These are phyloP conservation scores for Neoscytalidium dimidiatum DNA, from an alignment of 2,329 filamentous ascomycete genomes.

Conservation along the genomic window DNA sequence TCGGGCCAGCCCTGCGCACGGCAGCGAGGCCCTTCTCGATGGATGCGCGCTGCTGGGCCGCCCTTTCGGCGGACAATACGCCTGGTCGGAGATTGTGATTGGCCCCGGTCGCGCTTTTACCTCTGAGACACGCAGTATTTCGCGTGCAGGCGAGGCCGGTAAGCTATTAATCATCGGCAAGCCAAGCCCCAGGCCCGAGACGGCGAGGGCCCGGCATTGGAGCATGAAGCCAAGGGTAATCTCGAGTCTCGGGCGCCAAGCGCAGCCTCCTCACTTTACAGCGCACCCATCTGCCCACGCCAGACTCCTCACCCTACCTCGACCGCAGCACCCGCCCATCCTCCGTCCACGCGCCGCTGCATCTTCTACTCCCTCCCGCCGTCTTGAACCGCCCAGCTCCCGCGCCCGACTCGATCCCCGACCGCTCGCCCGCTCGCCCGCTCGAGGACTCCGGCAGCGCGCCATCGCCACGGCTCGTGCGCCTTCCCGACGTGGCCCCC, in stretches of 20 bases:
- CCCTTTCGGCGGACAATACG: slow-evolving; percentile 13
- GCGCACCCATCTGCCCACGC: slow-evolving; percentile 6
- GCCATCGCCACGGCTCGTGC: slow-evolving; percentile 21
- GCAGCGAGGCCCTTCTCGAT: slow-evolving; percentile 1
- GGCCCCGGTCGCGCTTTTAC: background rate
- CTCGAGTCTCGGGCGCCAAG: slow-evolving; percentile 20
- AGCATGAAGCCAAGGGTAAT: slow-evolving; percentile 15
- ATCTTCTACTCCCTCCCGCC: slow-evolving; percentile 16
- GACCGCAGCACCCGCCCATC: slow-evolving; percentile 16
- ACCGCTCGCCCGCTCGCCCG: slow-evolving; percentile 9
- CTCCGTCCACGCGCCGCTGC: slow-evolving; percentile 14
- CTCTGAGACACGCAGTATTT: slow-evolving; percentile 17
- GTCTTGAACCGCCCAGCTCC: background rate
- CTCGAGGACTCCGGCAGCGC: slow-evolving; percentile 12
- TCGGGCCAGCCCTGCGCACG: slow-evolving; percentile 1
- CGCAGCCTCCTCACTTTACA: slow-evolving; percentile 19
- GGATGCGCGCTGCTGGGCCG: background rate
- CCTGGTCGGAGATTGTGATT: slow-evolving; percentile 13
- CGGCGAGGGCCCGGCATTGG: background rate
- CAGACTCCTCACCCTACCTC: slow-evolving; percentile 9
- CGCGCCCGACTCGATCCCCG: background rate
- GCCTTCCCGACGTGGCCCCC: slow-evolving; percentile 19
- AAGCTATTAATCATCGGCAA: slow-evolving; percentile 19
- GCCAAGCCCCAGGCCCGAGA: slow-evolving; percentile 14
- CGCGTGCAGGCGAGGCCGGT: slow-evolving; percentile 2